A percentile compares a stretch with the other conserved stretches of the same genome.
These are phyloP conservation scores for Guadua angustifolia DNA, from an alignment of 176 grass and related monocot genomes.

Conservation along the genomic window DNA sequence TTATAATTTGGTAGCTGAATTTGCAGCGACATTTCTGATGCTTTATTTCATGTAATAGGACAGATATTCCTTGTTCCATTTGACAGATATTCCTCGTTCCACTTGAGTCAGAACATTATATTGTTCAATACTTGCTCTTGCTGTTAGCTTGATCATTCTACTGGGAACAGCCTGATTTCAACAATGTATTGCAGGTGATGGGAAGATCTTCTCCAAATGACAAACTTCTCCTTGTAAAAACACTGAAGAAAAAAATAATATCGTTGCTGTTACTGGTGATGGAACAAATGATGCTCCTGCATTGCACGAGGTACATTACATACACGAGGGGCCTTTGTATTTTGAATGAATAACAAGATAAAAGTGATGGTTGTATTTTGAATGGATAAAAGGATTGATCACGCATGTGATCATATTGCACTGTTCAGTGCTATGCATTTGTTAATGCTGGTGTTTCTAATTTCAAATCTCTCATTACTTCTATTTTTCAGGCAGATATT, in stretches of 20 bases:
- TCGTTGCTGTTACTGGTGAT: conserved; percentile 97
- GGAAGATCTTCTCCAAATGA: conserved; percentile 94
- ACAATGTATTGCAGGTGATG: conserved; percentile 73
- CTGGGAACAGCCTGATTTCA: conserved; percentile 26
- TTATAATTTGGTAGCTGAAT: conserved; percentile 35
- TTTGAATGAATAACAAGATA: conserved; percentile 37
- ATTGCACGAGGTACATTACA: conserved; percentile 69
- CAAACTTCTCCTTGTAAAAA: conserved; percentile 87
- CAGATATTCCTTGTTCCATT: background rate
- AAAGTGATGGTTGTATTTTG: conserved; percentile 11
- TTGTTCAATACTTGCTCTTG: conserved; percentile 20
- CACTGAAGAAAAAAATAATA: conserved; percentile 77
- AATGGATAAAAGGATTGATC: background rate
- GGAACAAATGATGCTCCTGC: conserved; percentile 98
- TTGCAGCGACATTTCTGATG: background rate
- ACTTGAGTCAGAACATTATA: conserved; percentile 12
- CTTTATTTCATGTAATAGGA: conserved; percentile 31
- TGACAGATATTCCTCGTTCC: background rate
- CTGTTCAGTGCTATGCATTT: background rate
- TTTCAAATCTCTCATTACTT: conserved; percentile 4
- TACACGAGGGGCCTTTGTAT: conserved; percentile 8
- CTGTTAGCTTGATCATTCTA: conserved; percentile 30
- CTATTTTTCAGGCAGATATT: conserved; percentile 89
- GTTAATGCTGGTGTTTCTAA: conserved; percentile 25
- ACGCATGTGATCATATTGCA: background rate